phyloP scores from a whole-genome alignment of 1,139 yeast species.

The Nakaseomyces delphensis region DNA sequence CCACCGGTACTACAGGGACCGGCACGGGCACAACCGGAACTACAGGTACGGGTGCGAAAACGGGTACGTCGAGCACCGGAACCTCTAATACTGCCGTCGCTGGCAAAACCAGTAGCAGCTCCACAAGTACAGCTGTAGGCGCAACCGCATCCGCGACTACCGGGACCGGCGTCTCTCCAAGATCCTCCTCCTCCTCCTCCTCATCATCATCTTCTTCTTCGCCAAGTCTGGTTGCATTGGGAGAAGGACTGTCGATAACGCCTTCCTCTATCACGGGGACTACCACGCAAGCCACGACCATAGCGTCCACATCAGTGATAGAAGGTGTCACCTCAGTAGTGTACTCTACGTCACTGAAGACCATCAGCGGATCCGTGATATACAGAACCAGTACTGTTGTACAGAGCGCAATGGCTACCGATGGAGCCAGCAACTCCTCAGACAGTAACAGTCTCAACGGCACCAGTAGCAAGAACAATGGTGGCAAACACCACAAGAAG shows the following conservation, averaged over 20 bases:
- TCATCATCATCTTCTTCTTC: neutral
- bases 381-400: constrained; percentile 27
- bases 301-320: neutral
- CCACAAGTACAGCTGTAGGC: constrained; percentile 4
- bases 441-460: constrained; percentile 11
- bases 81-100: neutral
- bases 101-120: neutral
- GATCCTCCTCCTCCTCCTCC: neutral
- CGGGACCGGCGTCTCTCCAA: neutral
- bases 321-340: constrained; percentile 13
- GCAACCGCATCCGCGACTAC: constrained; percentile 6
- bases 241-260: constrained; percentile 3
- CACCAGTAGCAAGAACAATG: constrained; percentile 7
- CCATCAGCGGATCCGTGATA: constrained; percentile 28
- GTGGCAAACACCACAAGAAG: constrained; percentile 15
- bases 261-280: constrained; percentile 5
- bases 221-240: constrained; percentile 4
- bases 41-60: neutral
- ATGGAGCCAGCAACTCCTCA: constrained; percentile 7
- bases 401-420: constrained; percentile 15
- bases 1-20: neutral
- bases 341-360: constrained; percentile 22
- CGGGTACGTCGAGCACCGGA: neutral
- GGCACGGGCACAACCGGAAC: neutral
- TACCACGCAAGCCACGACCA: constrained; percentile 7